These are phyloP conservation scores for Volvox carteri DNA, from an alignment of 163 green algal species.

Conservation along the genomic window DNA sequence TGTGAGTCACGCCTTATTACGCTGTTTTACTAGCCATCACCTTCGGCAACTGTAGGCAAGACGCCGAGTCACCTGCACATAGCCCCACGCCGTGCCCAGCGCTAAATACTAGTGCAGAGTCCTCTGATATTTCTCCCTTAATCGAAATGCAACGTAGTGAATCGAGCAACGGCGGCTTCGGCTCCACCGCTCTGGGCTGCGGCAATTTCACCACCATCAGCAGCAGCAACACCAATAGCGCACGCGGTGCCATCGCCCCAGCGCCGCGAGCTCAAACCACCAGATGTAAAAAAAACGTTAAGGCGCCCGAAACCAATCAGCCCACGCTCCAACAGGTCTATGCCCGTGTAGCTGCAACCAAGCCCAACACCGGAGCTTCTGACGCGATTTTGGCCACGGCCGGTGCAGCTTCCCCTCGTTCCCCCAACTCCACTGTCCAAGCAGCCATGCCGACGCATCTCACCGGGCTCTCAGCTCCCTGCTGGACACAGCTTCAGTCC, in stretches of 20 bases:
- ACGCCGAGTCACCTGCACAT: not conserved
- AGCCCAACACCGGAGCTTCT: not conserved
- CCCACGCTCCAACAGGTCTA: constrained; percentile 34
- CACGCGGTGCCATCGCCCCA: not conserved
- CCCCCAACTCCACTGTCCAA: too few species aligned
- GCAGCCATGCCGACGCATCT: too few species aligned
- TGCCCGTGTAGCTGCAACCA: not conserved
- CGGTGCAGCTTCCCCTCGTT: too few species aligned
- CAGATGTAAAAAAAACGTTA: not conserved
- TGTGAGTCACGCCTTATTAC: too few species aligned
- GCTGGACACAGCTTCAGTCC: too few species aligned
- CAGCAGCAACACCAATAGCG: not conserved
- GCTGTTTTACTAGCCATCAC: too few species aligned
- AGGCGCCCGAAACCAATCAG: constrained; percentile 9
- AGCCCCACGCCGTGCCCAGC: not conserved
- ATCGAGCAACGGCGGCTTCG: too few species aligned
- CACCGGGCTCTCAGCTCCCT: too few species aligned
- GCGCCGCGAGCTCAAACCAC: not conserved
- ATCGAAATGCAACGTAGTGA: not conserved
- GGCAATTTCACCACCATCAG: too few species aligned
- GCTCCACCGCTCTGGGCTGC: not conserved
- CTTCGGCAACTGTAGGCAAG: not conserved
- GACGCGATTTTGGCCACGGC: too few species aligned
- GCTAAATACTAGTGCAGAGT: not conserved
- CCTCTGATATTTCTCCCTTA: not conserved